phyloP scores from a whole-genome alignment of 495 filamentous ascomycete genomes.

The Podospora conica region DNA sequence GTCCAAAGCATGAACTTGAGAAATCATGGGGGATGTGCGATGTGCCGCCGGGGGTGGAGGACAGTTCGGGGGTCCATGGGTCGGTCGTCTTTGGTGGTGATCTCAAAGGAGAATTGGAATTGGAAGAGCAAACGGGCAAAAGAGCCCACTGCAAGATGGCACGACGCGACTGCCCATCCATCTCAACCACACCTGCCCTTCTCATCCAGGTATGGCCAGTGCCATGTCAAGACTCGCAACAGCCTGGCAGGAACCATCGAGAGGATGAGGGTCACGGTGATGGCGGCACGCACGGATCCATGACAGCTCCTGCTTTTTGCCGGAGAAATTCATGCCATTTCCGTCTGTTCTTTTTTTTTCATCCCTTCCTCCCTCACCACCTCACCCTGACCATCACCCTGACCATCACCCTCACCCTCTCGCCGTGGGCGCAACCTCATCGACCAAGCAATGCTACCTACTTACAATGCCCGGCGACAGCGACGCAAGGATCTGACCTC shows the following conservation, averaged over 20 bases:
- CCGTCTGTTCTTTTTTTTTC: not conserved
- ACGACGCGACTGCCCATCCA: not conserved
- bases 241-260: not conserved
- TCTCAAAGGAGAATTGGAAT: not conserved
- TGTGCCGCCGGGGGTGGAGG: not conserved
- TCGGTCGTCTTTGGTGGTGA: not conserved
- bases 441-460: not conserved
- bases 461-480: not conserved
- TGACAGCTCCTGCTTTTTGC: not conserved
- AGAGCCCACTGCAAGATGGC: not conserved
- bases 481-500: not conserved
- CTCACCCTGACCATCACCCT: no score
- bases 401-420: not conserved
- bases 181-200: not conserved
- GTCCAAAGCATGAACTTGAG: constrained; percentile 4
- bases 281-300: not conserved
- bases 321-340: not conserved
- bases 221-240: not conserved
- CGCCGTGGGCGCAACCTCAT: not conserved
- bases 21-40: not conserved
- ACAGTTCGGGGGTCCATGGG: not conserved
- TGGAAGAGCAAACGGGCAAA: not conserved
- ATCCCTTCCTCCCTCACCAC: not conserved
- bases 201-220: not conserved
- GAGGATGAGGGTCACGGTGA: not conserved